These are phyloP conservation scores for Colletotrichum neosansevieriae DNA, from an alignment of 2,329 filamentous ascomycete species.

Conservation along the genomic window DNA sequence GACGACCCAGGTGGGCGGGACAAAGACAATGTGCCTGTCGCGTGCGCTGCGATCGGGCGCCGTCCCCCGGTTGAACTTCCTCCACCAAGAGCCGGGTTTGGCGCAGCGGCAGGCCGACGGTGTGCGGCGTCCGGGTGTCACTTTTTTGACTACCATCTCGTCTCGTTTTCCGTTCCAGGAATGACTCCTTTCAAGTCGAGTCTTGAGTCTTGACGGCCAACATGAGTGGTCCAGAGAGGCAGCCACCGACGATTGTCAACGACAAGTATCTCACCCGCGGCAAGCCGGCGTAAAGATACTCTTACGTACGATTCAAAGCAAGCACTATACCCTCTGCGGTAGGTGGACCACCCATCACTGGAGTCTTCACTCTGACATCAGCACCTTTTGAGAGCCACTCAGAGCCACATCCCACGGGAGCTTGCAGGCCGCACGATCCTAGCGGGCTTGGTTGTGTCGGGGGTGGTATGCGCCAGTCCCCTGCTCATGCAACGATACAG, in stretches of 20 bases:
- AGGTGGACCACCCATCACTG: conserved; percentile 34
- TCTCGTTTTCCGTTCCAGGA: conserved; percentile 26
- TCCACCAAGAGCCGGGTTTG: conserved; percentile 31
- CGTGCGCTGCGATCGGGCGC: conserved; percentile 30
- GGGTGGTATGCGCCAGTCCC: conserved; percentile 17
- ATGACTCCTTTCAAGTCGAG: neutral
- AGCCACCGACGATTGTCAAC: conserved; percentile 15
- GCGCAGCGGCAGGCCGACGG: conserved; percentile 14
- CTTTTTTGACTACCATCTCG: conserved; percentile 14
- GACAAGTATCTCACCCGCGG: conserved; percentile 20
- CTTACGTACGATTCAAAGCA: conserved; percentile 33
- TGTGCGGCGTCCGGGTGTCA: conserved; percentile 11
- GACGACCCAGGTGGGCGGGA: conserved; percentile 35
- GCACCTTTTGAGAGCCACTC: conserved; percentile 25
- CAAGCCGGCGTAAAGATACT: conserved; percentile 27
- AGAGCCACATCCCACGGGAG: conserved; percentile 28
- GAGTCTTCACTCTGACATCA: conserved; percentile 37
- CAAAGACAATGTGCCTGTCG: conserved; percentile 26
- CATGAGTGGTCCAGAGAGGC: conserved; percentile 13
- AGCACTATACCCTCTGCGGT: conserved; percentile 17
- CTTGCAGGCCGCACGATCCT: conserved; percentile 36
- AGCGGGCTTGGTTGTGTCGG: conserved; percentile 38
- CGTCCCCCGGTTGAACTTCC: conserved; percentile 12
- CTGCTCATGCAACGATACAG: conserved; percentile 18
- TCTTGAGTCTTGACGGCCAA: neutral